Evolutionary conservation across 2,329 filamentous ascomycete species (phyloP), one percentile per base, ranked within the genome.

Genomic region (Teratosphaeria destructans): DNA sequence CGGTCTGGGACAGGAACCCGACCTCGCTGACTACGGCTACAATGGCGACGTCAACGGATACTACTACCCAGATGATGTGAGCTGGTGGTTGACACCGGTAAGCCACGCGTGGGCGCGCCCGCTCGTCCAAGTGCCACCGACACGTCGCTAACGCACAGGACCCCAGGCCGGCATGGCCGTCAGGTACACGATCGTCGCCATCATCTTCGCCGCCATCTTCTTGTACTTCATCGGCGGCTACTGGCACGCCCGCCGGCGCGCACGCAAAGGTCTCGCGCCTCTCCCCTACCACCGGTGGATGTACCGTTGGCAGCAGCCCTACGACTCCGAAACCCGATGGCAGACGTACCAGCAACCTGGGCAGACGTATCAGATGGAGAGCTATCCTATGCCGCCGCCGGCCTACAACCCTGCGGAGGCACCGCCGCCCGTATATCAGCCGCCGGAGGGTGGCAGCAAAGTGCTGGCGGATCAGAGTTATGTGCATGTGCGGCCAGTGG

Each of bases 141-240:
- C 32, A 34, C 43, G 16, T 14, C 43, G 16, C 56, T 61, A 54
- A 60, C 54, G 12, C 37, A 39, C 29, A 32, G 29, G 34, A 57
- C 37, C 19, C 37, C 60, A 70, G 68, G 65, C 64, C 53, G 68
- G 68, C 26, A 59, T 62, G 54, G 62, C 62, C 16, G 55, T 90
- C 67, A 88, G 89, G 73, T 93, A 88, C 83, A 79, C 81, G 54
- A 75, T 93, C 61, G 83, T 92, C 68, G 81, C 82, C 61, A 75
- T 78, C 62, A 71, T 93, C 64, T 77, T 89, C 66, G 60, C 80
- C 59, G 59, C 84, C 61, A 74, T 89, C 67, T 71, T 83, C 57
- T 67, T 79, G 52, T 90, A 85, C 78, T 77, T 91, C 67, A 65
- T 89, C 58, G 78, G 83, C 61, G 88, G 87, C 62, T 87, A 88